Evolutionary conservation across 164 flowering plant genomes (phyloP), one percentile per base, ranked within the genome.

Genomic region (Amborella trichopoda): DNA sequence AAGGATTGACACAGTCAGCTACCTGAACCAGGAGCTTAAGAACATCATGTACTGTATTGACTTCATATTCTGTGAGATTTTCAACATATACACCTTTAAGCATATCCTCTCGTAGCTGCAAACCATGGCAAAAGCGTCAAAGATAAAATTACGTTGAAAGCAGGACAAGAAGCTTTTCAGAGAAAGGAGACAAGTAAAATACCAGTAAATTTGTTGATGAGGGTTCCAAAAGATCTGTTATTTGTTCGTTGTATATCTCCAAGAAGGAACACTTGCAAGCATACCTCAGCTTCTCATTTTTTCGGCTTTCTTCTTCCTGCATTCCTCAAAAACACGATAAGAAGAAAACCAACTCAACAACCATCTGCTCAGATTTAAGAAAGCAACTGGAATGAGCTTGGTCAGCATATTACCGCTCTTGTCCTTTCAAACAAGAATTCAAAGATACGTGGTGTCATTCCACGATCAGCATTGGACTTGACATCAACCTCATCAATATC

Each of bases 201-300:
- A 93, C 99, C 44, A 76, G 88, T 68, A 93, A 69, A 70, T 85
- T 93, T 27, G 88, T 64, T 21, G 94, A 78, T 40, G 85, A 77
- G 17, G 99, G 93, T 63, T 93, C 95, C 26, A 93, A 89, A 44
- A 88, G 99, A 66, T 93, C 99, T 6, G 90, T 77, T 33, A 93
- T 81, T 63, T 93, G 99, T 61, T 93, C 99, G 66, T 93, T 93
- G 69, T 93, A 88, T 23, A 93, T 93, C 76, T 93, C 99, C 45
- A 88, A 59, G 66, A 93, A 93, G 14, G 99, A 93, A 60, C 99
- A 93, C 66, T 77, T 88, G 79, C 99, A 93, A 60, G 62, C 66
- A 61, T 85, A 93, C 55, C 66, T 73, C 45, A 88, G 34, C 37
- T 63, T 78, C 53, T 93, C 95, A 66, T 84, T 97, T 39, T 65